These are phyloP conservation scores for Hippophae gyantsensis DNA, from an alignment of 306 rosid species.

Conservation along the genomic window DNA sequence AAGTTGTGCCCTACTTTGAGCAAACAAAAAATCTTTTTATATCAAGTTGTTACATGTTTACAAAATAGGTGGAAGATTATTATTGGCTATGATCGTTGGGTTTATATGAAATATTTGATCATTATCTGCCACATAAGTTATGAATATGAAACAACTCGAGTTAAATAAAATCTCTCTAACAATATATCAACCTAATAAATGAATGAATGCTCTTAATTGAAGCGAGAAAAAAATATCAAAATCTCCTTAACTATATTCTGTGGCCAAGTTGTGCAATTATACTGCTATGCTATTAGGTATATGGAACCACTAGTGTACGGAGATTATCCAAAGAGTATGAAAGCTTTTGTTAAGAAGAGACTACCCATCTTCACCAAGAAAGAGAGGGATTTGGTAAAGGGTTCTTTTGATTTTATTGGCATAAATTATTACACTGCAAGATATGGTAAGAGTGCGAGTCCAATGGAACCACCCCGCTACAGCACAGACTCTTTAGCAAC, in stretches of 20 bases:
- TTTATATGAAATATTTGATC: too few relatives aligned
- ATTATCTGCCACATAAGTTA: too few relatives aligned
- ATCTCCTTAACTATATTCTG: not conserved
- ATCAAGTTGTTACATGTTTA: too few relatives aligned
- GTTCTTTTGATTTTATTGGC: conserved; percentile 22
- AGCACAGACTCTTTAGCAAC: conserved; percentile 2
- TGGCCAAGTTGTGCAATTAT: not conserved
- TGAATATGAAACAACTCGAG: too few relatives aligned
- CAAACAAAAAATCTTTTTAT: too few relatives aligned
- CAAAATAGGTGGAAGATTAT: too few relatives aligned
- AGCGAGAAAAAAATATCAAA: not conserved
- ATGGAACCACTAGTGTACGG: conserved; percentile 20
- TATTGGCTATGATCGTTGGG: too few relatives aligned
- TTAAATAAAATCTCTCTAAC: too few relatives aligned
- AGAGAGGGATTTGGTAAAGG: conserved; percentile 11
- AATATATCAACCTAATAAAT: too few relatives aligned
- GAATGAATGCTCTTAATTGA: too few relatives aligned
- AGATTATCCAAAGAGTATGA: conserved; percentile 24
- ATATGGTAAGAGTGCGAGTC: conserved; percentile 3
- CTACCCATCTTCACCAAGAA: conserved; percentile 10
- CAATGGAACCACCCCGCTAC: not conserved
- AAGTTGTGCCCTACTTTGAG: not conserved
- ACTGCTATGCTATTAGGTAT: conserved; percentile 1
- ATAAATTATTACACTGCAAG: conserved; percentile 25
- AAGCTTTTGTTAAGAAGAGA: conserved; percentile 7